Conservation (phyloP, 2,329 filamentous ascomycete species). For the Simplicillium sp. region DNA sequence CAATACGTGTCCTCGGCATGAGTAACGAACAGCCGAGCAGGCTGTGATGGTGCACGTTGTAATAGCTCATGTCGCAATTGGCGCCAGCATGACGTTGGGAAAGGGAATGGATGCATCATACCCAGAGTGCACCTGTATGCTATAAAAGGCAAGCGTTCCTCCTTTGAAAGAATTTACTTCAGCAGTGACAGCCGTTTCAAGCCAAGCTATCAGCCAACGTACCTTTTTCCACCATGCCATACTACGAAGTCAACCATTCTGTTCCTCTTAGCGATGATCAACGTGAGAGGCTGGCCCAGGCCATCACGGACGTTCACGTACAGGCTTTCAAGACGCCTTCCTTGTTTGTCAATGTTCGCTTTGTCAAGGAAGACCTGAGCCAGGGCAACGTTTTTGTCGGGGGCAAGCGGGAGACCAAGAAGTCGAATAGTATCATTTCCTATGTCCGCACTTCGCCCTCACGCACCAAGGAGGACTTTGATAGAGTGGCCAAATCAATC, state of each 20-base stretch:
- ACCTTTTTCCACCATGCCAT: conserved; percentile 1
- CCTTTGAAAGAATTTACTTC: too few relatives aligned
- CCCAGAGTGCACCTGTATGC: too few relatives aligned
- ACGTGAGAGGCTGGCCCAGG: background rate
- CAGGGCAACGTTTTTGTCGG: background rate
- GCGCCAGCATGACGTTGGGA: too few relatives aligned
- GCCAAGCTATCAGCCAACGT: too few relatives aligned
- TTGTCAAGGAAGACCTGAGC: background rate
- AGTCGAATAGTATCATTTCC: background rate
- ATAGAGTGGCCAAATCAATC: background rate
- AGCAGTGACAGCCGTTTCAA: too few relatives aligned
- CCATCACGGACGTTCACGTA: conserved; percentile 1
- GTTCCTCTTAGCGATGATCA: conserved; percentile 1
- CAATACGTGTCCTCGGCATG: too few relatives aligned
- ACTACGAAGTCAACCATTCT: conserved; percentile 3
- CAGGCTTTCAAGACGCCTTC: conserved; percentile 1
- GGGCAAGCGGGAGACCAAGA: background rate
- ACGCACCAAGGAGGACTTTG: conserved; percentile 4
- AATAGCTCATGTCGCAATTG: too few relatives aligned
- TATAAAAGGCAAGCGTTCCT: too few relatives aligned
- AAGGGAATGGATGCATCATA: too few relatives aligned
- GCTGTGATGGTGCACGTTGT: too few relatives aligned
- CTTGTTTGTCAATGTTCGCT: conserved; percentile 4
- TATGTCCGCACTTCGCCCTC: conserved; percentile 1
- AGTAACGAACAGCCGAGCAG: too few relatives aligned